phyloP scores from a whole-genome alignment of 2,329 filamentous ascomycete species.

The Pseudopyricularia cyperi region DNA sequence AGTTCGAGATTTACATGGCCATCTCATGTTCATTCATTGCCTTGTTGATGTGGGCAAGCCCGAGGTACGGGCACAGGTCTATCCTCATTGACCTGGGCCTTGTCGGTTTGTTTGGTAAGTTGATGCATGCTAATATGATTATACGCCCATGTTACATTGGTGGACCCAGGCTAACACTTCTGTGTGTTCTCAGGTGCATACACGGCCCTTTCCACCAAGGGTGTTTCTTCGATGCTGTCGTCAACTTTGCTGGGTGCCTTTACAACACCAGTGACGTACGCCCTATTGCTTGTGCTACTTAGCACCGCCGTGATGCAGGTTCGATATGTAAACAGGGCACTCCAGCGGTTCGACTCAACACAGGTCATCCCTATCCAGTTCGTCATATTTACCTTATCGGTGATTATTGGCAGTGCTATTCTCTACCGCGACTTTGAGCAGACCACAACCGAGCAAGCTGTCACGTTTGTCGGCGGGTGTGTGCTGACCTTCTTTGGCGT shows the following conservation, averaged over 20 bases:
- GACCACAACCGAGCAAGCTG: slow-evolving; percentile 57
- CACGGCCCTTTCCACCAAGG: slow-evolving; percentile 93
- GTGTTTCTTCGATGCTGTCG: slow-evolving; percentile 87
- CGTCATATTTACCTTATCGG: slow-evolving; percentile 88
- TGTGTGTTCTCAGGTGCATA: slow-evolving; percentile 55
- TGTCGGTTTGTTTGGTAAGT: slow-evolving; percentile 80
- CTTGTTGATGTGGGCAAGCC: slow-evolving; percentile 69
- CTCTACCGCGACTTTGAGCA: slow-evolving; percentile 92
- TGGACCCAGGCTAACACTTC: not conserved
- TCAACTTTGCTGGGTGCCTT: slow-evolving; percentile 82
- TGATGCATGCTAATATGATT: not conserved
- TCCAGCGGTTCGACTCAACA: slow-evolving; percentile 92
- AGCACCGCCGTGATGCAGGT: slow-evolving; percentile 91
- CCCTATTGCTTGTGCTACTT: slow-evolving; percentile 66
- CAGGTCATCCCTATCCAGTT: slow-evolving; percentile 98
- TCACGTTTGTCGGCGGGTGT: slow-evolving; percentile 84
- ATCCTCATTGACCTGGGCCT: slow-evolving; percentile 89
- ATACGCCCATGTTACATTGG: not conserved
- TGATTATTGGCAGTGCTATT: slow-evolving; percentile 87
- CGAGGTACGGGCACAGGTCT: slow-evolving; percentile 68
- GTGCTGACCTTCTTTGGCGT: slow-evolving; percentile 88
- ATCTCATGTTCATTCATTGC: slow-evolving; percentile 64
- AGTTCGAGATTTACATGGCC: slow-evolving; percentile 81
- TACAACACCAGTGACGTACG: slow-evolving; percentile 83
- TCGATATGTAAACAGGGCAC: slow-evolving; percentile 76